Conservation (phyloP, 2,329 filamentous ascomycete species). For the Hypoxylon sp. region DNA sequence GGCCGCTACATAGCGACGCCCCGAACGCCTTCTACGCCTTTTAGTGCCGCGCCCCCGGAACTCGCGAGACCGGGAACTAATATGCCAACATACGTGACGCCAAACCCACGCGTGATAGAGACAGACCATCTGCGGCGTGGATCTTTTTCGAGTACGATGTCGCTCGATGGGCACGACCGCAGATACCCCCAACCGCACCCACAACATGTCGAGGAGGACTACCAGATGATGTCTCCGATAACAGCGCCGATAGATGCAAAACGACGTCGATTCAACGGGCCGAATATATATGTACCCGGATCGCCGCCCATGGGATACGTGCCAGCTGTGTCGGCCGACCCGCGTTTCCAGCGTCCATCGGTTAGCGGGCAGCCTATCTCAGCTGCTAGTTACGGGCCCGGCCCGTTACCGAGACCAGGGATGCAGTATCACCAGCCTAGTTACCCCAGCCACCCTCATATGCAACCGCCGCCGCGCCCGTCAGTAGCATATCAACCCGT, state of each 20-base stretch:
- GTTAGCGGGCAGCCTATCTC: slow-evolving; percentile 45
- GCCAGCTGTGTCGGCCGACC: slow-evolving; percentile 38
- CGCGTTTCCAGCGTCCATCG: slow-evolving; percentile 51
- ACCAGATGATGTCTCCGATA: slow-evolving; percentile 52
- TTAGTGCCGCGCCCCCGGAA: slow-evolving; percentile 54
- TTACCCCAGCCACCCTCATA: slow-evolving; percentile 50
- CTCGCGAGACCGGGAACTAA: slow-evolving; percentile 38
- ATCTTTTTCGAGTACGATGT: slow-evolving; percentile 48
- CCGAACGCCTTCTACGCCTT: slow-evolving; percentile 67
- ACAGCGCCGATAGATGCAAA: slow-evolving; percentile 49
- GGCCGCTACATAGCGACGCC: slow-evolving; percentile 75
- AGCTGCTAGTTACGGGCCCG: slow-evolving; percentile 48
- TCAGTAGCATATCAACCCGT: slow-evolving; percentile 53
- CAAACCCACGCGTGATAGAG: slow-evolving; percentile 49
- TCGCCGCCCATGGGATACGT: slow-evolving; percentile 57
- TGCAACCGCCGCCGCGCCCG: slow-evolving; percentile 68
- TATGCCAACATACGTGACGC: slow-evolving; percentile 43
- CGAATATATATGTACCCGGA: slow-evolving; percentile 49
- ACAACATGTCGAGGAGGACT: slow-evolving; percentile 57
- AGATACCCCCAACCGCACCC: slow-evolving; percentile 64
- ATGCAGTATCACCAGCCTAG: slow-evolving; percentile 41
- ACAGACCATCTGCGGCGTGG: slow-evolving; percentile 50
- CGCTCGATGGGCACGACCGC: slow-evolving; percentile 72
- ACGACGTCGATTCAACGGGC: slow-evolving; percentile 52
- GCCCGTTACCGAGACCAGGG: slow-evolving; percentile 45